Base-by-base conservation (phyloP, 805 yeast species). In the Sugiyamaella americana region DNA sequence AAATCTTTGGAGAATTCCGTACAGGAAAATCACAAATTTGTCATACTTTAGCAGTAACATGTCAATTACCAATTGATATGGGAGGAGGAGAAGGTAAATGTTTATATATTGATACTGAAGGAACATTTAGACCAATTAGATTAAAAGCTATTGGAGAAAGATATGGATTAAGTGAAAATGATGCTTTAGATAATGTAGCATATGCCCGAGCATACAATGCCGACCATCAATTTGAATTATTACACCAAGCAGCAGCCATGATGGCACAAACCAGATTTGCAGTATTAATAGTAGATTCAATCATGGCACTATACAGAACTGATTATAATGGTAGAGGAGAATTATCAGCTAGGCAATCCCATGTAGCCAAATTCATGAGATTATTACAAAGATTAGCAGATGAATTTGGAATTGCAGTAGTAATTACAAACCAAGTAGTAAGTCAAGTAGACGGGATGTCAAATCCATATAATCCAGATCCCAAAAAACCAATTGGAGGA, bases 1-100 rank as follows among this genome's bases (percentile, higher is more conserved):
- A 93, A 67, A 77, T 91, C 5, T 93, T 87, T 70, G 98, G 98
- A 32, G 98, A 93, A 66, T 93, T 89, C 64, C 79, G 98, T 70
- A 93, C 98, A 1, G 98, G 98, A 40, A 93, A 93, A 64, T 87
- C 97, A 3, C 98, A 93, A 70, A 69, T 93, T 40, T 93, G 98
- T 66, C 98, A 93, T 63, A 93, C 98, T 1, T 73, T 93, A 47
- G 96, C 98, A 0, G 96, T 93, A 4, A 91, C 97, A 1, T 91
- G 98, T 64, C 98, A 91, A 66, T 71, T 93, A 47, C 98, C 98
- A 3, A 78, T 91, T 43, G 97, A 89, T 61, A 83, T 85, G 84
- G 97, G 97, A 36, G 98, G 98, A 51, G 98, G 96, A 43, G 98
- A 93, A 69, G 98, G 98, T 29, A 88, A 93, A 66, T 91, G 97